Evolutionary conservation across 1,139 yeast genomes (phyloP).

Genomic region (Lodderomyces jiufengensis): DNA sequence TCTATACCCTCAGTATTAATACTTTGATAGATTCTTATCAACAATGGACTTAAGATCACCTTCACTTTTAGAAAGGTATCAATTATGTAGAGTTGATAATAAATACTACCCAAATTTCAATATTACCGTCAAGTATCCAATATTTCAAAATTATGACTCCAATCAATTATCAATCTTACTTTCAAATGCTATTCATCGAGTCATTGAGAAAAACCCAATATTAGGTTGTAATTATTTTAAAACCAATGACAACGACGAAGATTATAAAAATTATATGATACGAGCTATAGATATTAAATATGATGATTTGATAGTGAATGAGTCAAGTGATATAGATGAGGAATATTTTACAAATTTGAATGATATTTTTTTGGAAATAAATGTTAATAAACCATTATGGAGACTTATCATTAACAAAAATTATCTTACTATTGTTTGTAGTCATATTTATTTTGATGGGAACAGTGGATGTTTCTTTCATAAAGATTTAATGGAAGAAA

Average conservation of each 20-base stretch:
- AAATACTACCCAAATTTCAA: conserved; percentile 28
- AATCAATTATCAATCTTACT: conserved; percentile 14
- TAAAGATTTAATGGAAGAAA: conserved; percentile 19
- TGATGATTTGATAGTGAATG: conserved; percentile 24
- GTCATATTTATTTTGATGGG: conserved; percentile 38
- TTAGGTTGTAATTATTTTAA: conserved; percentile 21
- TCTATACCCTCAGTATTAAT: too few species aligned
- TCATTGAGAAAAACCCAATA: conserved; percentile 21
- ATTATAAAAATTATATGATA: conserved; percentile 15
- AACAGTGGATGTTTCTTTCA: conserved; percentile 30
- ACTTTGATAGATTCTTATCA: too few species aligned
- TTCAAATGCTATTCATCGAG: conserved; percentile 23
- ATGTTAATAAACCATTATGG: conserved; percentile 28
- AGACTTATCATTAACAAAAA: conserved; percentile 20
- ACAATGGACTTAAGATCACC: conserved; percentile 8
- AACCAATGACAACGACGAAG: conserved; percentile 14
- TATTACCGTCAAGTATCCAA: conserved; percentile 23
- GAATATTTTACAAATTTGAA: conserved; percentile 17
- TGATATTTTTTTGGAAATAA: conserved; percentile 15
- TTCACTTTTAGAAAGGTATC: conserved; percentile 22
- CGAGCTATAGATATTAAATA: conserved; percentile 21
- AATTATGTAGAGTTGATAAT: conserved; percentile 23
- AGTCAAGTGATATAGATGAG: conserved; percentile 16
- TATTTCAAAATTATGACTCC: too few species aligned
- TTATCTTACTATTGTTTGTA: conserved; percentile 25